Percentiles rank a stretch among this genome's conserved stretches.
Evolutionary conservation across 2,329 filamentous ascomycete genomes (phyloP).

Genomic region (Cladophialophora yegresii): DNA sequence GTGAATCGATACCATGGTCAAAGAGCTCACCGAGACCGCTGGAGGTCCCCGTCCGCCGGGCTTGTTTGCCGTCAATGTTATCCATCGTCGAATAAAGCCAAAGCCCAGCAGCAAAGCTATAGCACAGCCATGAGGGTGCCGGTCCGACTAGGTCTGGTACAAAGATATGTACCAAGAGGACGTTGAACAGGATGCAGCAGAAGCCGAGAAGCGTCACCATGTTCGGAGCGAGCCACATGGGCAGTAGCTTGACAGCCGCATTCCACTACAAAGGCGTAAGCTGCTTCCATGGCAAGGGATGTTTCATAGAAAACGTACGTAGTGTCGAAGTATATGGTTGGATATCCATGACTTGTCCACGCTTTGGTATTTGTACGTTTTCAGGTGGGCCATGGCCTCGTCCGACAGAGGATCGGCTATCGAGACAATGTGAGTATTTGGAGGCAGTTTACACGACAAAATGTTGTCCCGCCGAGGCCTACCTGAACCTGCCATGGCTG

Average conservation of each 20-base stretch:
- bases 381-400: slow-evolving; percentile 86
- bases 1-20: slow-evolving; percentile 96
- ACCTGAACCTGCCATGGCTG: slow-evolving; percentile 17
- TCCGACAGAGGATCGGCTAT: slow-evolving; percentile 68
- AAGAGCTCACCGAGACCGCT: slow-evolving; percentile 95
- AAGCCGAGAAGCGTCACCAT: slow-evolving; percentile 96
- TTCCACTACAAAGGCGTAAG: slow-evolving; percentile 71
- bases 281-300: slow-evolving; percentile 4
- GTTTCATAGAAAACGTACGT: slow-evolving; percentile 60
- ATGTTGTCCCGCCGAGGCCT: slow-evolving; percentile 42
- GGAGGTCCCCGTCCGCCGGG: slow-evolving; percentile 88
- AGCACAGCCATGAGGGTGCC: slow-evolving; percentile 88
- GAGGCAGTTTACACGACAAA: neutral
- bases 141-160: slow-evolving; percentile 91
- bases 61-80: slow-evolving; percentile 98
- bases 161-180: slow-evolving; percentile 71
- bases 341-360: slow-evolving; percentile 96
- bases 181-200: slow-evolving; percentile 86
- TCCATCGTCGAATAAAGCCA: slow-evolving; percentile 99
- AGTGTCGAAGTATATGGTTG: slow-evolving; percentile 89
- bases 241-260: slow-evolving; percentile 85
- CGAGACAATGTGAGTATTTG: slow-evolving; percentile 1
- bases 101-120: slow-evolving; percentile 89
- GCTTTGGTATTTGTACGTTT: slow-evolving; percentile 94
- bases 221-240: slow-evolving; percentile 95